A percentile compares a stretch with the other conserved stretches of the same genome.
Conservation (phyloP, 2,329 filamentous ascomycete species). For the Tolypocladium guangdongense region DNA sequence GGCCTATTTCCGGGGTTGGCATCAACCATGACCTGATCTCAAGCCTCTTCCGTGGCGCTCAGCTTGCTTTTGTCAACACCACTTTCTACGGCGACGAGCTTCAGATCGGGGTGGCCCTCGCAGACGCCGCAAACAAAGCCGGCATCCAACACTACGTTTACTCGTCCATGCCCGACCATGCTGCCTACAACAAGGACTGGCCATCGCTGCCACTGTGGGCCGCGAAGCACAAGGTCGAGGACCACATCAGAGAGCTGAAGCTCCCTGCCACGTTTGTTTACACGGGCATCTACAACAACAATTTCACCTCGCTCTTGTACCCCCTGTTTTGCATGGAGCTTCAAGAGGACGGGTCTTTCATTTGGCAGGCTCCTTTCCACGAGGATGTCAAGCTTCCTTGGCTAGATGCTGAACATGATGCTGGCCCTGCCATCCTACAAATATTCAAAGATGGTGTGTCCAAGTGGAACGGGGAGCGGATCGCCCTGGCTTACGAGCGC, state of each 20-base stretch:
- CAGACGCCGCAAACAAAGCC: conserved; percentile 76
- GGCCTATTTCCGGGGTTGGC: conserved; percentile 48
- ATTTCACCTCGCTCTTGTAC: conserved; percentile 88
- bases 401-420: conserved; percentile 93
- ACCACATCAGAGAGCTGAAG: conserved; percentile 73
- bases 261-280: conserved; percentile 89
- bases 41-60: conserved; percentile 70
- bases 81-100: conserved; percentile 95
- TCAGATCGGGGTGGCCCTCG: conserved; percentile 76
- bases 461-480: conserved; percentile 70
- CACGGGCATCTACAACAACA: conserved; percentile 97
- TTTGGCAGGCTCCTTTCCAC: conserved; percentile 91
- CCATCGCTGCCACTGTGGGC: conserved; percentile 83
- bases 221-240: conserved; percentile 84
- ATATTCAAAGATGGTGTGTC: conserved; percentile 86
- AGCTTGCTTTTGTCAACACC: conserved; percentile 94
- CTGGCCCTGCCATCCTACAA: conserved; percentile 83
- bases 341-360: conserved; percentile 71
- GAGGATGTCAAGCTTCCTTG: conserved; percentile 82
- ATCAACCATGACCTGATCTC: conserved; percentile 64
- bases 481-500: conserved; percentile 84
- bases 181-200: conserved; percentile 65
- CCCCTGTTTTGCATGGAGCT: conserved; percentile 94
- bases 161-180: conserved; percentile 94
- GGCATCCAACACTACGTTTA: conserved; percentile 89